Evolutionary conservation across 2,329 filamentous ascomycete genomes (phyloP), one percentile per base, ranked within the genome.

Genomic region (Aspergillus tamarii): DNA sequence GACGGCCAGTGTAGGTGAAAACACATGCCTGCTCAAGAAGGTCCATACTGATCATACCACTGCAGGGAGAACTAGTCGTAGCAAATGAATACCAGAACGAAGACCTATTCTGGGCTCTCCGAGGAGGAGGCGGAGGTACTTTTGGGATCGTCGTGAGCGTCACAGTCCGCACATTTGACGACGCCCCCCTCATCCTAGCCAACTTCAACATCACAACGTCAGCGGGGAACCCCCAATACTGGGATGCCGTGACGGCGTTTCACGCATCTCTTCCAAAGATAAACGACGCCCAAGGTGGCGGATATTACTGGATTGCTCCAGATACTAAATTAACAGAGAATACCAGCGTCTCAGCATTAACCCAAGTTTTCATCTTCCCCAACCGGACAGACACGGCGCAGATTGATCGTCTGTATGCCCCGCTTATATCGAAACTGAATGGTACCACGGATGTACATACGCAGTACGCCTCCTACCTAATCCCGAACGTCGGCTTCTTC

Each of bases 81-180:
- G 83, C 82, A 26, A 81, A 79, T n/a, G 70, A 71, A 23, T 73
- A 75, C 16, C 64, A 76, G 48, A 81, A 85, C 64, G 26, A 75
- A 1, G 83, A 84, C 61, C 72, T 85, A 19, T 85, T 81, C 46
- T 63, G 63, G 61, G 63, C 63, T 80, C 81, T 43, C 73, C 83
- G 73, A 83, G 81, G 81, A 5, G n/a, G 80, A 82, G 6, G 74
- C 4, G 61, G 63, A 28, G 63, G 60, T 45, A 65, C 61, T 19
- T 78, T 60, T 39, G 61, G 63, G 0, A 26, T 65, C 30, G 57
- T 65, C 26, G 28, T 78, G 10, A 76, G 74, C 30, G 80, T 78
- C 41, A 82, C 80, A 14, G 66, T 83, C 41, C 77, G 77, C n/a
- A 78, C 80, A 14, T 80, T 80, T 52, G 74, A 78, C 68, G 71